Base-by-base conservation (phyloP, 2,329 filamentous ascomycete genomes). In the Ophiostoma ulmi region DNA sequence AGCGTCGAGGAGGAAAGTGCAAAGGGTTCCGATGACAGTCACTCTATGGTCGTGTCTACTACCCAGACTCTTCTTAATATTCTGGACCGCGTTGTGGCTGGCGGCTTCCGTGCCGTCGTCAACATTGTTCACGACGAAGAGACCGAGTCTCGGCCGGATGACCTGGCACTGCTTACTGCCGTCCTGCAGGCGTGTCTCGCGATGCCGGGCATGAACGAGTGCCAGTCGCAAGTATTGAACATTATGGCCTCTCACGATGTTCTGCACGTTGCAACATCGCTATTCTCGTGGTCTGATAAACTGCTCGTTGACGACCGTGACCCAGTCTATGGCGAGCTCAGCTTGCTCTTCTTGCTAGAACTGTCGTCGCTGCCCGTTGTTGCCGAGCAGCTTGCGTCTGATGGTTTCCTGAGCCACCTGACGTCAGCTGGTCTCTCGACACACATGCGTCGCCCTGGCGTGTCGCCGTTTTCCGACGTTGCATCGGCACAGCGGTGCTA, bases 271-370 rank as follows among this genome's bases (percentile, higher is more conserved):
- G 94, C 93, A 0, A 89, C 90, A 6, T 93, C 91, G 44, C 85
- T 99, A 5, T 98, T 94, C 80, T 97, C 93, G 0, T 99, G 95
- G 95, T 88, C 94, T 4, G 93, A 98, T 78, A 88, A 90, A 74
- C 85, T 98, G 35, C 87, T 90, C 0, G 85, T 90, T 48, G 86
- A 90, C 71, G 70, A 69, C 69, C 35, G 69, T 26, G 94, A 98
- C 77, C 94, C 95, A 0, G 84, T 98, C 39, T 98, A 97, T 78
- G 95, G 94, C 74, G 94, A 97, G 77, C 86, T 97, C n/a, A 92
- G 91, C 76, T 86, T 97, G 58, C 85, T 94, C 36, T 96, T 98
- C 79, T 85, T 99, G 17, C 87, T 97, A 31, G 92, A 97, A 75
- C 85, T 99, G 14, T 97, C 94, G 1, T 90, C 88, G 17, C 85